Evolutionary conservation across 1,139 yeast species (phyloP), one percentile per base, ranked within the genome.

Genomic region (Sugiyamaella sp.): DNA sequence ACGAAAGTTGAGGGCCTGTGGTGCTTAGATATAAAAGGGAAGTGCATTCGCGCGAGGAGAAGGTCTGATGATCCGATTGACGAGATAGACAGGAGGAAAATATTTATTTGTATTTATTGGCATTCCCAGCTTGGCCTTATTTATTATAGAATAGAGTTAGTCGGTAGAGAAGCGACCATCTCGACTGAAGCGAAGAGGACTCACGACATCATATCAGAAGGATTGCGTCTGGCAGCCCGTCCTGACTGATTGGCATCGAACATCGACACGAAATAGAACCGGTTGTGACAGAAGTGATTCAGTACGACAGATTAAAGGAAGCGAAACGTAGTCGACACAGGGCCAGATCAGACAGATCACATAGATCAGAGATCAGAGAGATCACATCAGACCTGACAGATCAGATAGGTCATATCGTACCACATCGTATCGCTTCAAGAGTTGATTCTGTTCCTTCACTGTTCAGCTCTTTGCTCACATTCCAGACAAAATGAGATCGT

Each of bases 401-500:
- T n/a, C n/a, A n/a, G n/a, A n/a, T n/a, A n/a, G n/a, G n/a, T n/a
- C n/a, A n/a, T n/a, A n/a, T n/a, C n/a, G n/a, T n/a, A n/a, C n/a
- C n/a, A n/a, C n/a, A n/a, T n/a, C n/a, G n/a, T n/a, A n/a, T n/a
- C n/a, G n/a, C n/a, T n/a, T n/a, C n/a, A n/a, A n/a, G n/a, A n/a
- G n/a, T n/a, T n/a, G n/a, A n/a, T n/a, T 6, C 9, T 10, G 10
- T 10, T 25, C 29, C 5, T 6, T 10, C 10, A 25, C 29, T 25
- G 10, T 25, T 25, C 5, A 12, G 22, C n/a, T 25, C 25, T 41
- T 24, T 41, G 8, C 4, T 29, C 35, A 29, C 35, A 29, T 25
- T 10, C 29, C 10, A 5, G 14, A 29, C n/a, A n/a, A 12, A 21
- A 44, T 44, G 48, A 44, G 48, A 44, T 27, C 48, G 2, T 20